Base-by-base conservation (phyloP, 768 basidiomycete species). In the Tephrocybe sp. region DNA sequence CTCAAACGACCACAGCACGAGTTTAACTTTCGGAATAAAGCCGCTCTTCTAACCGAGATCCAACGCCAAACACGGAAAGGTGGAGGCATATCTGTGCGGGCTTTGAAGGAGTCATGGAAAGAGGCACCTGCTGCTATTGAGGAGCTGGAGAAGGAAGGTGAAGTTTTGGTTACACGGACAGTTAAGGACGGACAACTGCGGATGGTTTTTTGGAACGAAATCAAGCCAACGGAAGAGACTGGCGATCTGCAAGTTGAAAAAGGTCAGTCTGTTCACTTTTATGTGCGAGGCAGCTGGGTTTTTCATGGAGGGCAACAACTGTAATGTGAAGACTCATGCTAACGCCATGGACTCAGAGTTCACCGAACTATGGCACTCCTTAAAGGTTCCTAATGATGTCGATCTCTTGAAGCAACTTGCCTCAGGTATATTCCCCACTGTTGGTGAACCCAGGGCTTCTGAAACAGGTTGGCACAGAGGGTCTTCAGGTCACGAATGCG, bases 181-280 rank as follows among this genome's bases (percentile, higher is more conserved):
- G 70, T 79, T 42, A 94, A 92, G 63, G 91, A 94, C 59, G 87
- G 87, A 0, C 85, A 89, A 57, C 70, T 89, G 62, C 78, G 85
- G 45, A 87, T 89, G 82, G 91, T 92, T 1, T 92, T 92, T 59
- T 93, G 87, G 85, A 94, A 94, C 56, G 91, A 94, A 66, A 79
- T 92, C 53, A 88, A 89, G 61, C 83, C 86, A 1, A 82, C 75
- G 22, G 85, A 88, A 55, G 84, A 89, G 39, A 76, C 70, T 43
- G 89, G 86, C 3, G 87, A 85, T 2, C 76, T 77, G 55, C 67
- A 69, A n/a, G 82, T 93, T 3, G 91, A 94, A 69, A 82, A 92
- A 75, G 92, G 92, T 85, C 49, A 39, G 38, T 46, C 22, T 6
- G 26, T 33, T 20, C 42, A 17, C 43, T 48, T 47, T 50, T 55